Conservation (phyloP, 441 rosid genomes). For the Arabidopsis hybrid region DNA sequence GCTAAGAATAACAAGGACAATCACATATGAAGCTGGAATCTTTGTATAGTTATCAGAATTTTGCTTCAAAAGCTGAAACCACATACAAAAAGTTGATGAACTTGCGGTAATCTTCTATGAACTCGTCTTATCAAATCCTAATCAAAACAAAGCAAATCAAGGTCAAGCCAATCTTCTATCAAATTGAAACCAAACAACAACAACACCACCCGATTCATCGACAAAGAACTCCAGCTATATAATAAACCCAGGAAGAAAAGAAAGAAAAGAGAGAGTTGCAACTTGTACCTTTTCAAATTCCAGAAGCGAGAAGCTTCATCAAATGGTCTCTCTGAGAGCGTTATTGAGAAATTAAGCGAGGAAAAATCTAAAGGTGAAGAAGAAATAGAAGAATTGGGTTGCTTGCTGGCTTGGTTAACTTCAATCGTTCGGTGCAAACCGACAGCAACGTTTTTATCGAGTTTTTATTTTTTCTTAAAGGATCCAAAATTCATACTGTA, state of each 20-base stretch:
- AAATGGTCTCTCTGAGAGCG: neutral
- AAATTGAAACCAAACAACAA: conserved; percentile 12
- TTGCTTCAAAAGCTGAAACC: neutral
- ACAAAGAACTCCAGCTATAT: neutral
- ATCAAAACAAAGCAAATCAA: neutral
- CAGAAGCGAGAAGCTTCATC: conserved; percentile 26
- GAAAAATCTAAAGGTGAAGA: conserved; percentile 8
- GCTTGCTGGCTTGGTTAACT: conserved; percentile 36
- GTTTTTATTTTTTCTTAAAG: neutral
- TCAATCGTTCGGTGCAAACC: conserved; percentile 18
- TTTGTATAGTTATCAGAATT: neutral
- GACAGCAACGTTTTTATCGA: conserved; percentile 38
- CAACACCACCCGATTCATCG: conserved; percentile 12
- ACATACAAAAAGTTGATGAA: conserved; percentile 3
- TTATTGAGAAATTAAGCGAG: neutral
- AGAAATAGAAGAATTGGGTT: conserved; percentile 18
- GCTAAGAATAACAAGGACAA: neutral
- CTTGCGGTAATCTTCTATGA: too few species aligned
- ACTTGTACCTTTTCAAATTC: conserved; percentile 33
- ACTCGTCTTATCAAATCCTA: neutral
- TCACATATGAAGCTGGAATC: neutral
- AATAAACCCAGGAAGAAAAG: neutral
- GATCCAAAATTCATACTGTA: neutral
- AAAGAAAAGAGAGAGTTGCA: neutral
- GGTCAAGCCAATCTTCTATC: neutral